Percentiles rank a stretch among this genome's conserved stretches.
phyloP scores from a whole-genome alignment of 306 rosid species.

The Cucumis melo region DNA sequence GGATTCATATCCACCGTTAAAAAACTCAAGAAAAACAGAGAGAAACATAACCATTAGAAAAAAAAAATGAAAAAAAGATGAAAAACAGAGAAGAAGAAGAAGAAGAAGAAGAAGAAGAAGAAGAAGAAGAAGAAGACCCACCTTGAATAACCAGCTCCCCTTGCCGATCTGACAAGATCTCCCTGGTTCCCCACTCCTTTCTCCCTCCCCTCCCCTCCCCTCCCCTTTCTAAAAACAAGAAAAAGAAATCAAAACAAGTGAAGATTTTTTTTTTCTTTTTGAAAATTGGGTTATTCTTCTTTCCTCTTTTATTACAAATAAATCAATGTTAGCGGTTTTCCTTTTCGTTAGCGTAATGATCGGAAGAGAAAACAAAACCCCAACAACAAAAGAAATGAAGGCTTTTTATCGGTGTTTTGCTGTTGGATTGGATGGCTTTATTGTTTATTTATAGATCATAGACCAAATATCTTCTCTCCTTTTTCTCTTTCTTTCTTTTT shows the following conservation, averaged over 20 bases:
- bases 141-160: constrained; percentile 18
- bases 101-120: neutral
- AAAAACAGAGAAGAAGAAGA: neutral
- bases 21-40: neutral
- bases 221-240: neutral
- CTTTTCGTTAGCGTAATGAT: constrained; percentile 17
- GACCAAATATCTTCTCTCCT: neutral
- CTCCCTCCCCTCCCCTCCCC: neutral
- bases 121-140: neutral
- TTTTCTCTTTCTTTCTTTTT: too few relatives aligned
- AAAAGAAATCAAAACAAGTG: neutral
- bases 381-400: constrained; percentile 4
- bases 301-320: neutral
- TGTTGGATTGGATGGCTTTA: neutral
- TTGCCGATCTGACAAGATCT: constrained; percentile 64
- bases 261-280: too few relatives aligned
- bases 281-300: neutral
- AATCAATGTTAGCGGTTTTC: constrained; percentile 22
- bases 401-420: neutral
- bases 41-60: neutral
- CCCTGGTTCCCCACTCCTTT: constrained; percentile 6
- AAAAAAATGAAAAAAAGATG: neutral
- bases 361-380: constrained; percentile 4
- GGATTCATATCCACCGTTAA: constrained; percentile 8
- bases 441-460: neutral